Conservation (phyloP, 75 land plant genomes). For the Cunninghamia lanceolata region DNA sequence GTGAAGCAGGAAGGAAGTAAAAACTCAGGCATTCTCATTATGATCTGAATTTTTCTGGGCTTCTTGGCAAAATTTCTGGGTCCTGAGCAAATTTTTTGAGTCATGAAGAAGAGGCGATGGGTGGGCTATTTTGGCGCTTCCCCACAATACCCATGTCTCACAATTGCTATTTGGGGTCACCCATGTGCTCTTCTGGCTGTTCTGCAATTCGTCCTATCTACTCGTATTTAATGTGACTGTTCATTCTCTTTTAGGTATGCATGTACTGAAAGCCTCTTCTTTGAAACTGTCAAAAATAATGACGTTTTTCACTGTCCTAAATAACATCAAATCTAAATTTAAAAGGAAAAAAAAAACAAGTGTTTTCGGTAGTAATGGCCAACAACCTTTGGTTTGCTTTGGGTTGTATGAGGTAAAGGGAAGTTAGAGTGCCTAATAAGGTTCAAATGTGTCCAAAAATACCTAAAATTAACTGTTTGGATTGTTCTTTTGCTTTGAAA, state of each 20-base stretch:
- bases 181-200: conserved; percentile 7
- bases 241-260: background rate
- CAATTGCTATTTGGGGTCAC: background rate
- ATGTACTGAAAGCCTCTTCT: background rate
- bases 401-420: background rate
- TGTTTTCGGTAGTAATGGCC: background rate
- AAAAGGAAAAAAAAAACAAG: background rate
- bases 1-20: conserved; percentile 16
- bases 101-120: background rate
- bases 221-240: conserved; percentile 1
- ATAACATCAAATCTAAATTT: background rate
- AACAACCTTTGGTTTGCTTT: background rate
- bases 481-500: too few species aligned
- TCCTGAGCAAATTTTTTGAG: background rate
- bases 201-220: background rate
- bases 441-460: background rate
- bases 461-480: background rate
- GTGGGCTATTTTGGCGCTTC: background rate
- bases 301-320: background rate
- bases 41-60: background rate
- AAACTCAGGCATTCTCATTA: background rate
- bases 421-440: background rate
- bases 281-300: background rate
- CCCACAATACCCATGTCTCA: background rate
- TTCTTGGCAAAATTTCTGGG: background rate